Evolutionary conservation across 2,329 filamentous ascomycete genomes (phyloP).

Genomic region (Leptographium wingfieldii): DNA sequence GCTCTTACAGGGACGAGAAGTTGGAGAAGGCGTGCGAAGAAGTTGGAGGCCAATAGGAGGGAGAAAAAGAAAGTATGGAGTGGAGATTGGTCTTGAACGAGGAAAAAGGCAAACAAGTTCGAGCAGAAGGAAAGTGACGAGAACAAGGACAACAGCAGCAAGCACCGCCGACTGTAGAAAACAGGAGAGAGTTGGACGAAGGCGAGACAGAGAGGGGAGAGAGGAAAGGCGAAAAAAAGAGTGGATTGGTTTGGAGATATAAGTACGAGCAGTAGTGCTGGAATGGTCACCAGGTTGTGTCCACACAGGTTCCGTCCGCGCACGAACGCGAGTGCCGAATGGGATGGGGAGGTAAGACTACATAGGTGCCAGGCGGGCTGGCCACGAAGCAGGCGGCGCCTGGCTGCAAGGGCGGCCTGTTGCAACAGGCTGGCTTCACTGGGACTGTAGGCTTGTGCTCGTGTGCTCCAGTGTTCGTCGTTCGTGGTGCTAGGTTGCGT

Average conservation of each 20-base stretch:
- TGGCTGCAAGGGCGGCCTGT: neutral
- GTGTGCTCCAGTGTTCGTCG: too few relatives aligned
- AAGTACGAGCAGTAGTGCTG: neutral
- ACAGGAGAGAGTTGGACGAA: slow-evolving; percentile 3
- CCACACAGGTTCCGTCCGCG: neutral
- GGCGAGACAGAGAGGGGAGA: neutral
- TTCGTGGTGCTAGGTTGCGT: too few relatives aligned
- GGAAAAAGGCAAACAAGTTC: neutral
- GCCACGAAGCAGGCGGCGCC: neutral
- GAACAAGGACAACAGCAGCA: neutral
- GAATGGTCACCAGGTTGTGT: neutral
- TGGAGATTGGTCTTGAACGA: slow-evolving; percentile 10
- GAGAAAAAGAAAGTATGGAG: slow-evolving; percentile 2
- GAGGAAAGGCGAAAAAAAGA: slow-evolving; percentile 6
- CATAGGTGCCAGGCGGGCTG: neutral
- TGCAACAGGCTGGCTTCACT: too few relatives aligned
- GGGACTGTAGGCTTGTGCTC: too few relatives aligned
- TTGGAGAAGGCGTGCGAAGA: neutral
- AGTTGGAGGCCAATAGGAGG: neutral
- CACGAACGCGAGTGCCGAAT: neutral
- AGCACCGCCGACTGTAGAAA: neutral
- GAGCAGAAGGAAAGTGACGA: neutral
- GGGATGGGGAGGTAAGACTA: neutral
- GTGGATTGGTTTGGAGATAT: slow-evolving; percentile 3
- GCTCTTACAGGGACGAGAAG: neutral